A percentile compares a stretch with the other conserved stretches of the same genome.
Conservation (phyloP, 1,139 yeast species). For the Debaryomyces udenii region DNA sequence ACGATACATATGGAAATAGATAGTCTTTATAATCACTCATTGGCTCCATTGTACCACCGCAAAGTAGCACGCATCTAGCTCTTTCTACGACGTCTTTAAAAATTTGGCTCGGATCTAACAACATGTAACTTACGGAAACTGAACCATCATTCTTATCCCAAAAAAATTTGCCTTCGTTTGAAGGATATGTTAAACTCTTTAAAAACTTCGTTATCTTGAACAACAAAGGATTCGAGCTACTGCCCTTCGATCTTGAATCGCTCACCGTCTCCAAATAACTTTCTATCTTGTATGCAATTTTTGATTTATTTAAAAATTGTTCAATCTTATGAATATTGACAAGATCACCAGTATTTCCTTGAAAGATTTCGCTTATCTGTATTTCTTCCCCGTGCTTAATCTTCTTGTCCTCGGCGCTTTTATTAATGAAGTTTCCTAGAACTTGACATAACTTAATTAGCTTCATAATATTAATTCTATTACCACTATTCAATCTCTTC, state of each 20-base stretch:
- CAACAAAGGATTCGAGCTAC: constrained; percentile 56
- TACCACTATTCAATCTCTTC: constrained; percentile 68
- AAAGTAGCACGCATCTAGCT: constrained; percentile 72
- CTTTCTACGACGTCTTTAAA: constrained; percentile 69
- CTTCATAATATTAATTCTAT: constrained; percentile 70
- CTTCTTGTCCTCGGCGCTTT: constrained; percentile 24
- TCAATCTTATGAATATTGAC: constrained; percentile 73
- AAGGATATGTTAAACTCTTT: constrained; percentile 69
- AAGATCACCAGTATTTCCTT: constrained; percentile 64
- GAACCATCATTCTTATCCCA: constrained; percentile 48
- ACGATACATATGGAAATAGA: constrained; percentile 61
- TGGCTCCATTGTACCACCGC: constrained; percentile 99
- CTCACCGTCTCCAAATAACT: constrained; percentile 56
- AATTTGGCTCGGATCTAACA: constrained; percentile 77
- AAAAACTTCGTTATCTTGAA: constrained; percentile 70
- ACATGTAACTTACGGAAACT: constrained; percentile 61
- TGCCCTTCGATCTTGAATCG: constrained; percentile 14
- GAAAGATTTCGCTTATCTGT: constrained; percentile 54
- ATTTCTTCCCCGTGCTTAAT: constrained; percentile 58
- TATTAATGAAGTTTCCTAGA: constrained; percentile 48
- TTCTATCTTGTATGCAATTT: constrained; percentile 84
- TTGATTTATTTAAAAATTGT: constrained; percentile 63
- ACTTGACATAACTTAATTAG: constrained; percentile 59
- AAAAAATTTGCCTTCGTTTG: constrained; percentile 79
- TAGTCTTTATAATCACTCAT: constrained; percentile 65